Base-by-base conservation (phyloP, 2,329 filamentous ascomycete species). In the Ophiostoma perfectum region DNA sequence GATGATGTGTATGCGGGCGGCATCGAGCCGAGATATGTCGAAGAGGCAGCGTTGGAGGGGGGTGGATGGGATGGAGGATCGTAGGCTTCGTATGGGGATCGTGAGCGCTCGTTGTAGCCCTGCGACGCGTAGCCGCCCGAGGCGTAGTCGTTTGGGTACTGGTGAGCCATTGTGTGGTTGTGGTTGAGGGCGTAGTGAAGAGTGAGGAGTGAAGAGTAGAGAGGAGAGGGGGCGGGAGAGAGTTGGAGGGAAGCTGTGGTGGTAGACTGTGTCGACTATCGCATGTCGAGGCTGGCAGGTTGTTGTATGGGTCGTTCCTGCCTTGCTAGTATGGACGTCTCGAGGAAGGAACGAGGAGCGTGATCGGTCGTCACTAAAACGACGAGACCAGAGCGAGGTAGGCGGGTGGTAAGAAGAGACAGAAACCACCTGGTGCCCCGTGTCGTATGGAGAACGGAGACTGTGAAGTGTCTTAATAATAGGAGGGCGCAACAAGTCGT, bases 131-230 rank as follows among this genome's bases (percentile, higher is more conserved):
- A 68, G 60, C 68, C 68, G 67, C 68, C 68, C 80, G 79, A 65
- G 39, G 45, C 44, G 79, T 76, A 73, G 78, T 77, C 74, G 78
- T 82, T 47, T 76, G 77, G 27, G 76, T 75, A 69, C 73, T 72
- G 49, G 44, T 70, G 38, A 72, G 71, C 18, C 70, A 72, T 60
- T 74, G 74, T 66, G 62, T 38, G 42, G 6, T 14, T 3, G 27
- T 39, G 18, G 42, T 63, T 9, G 65, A 38, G 9, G 47, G 9
- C 14, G 18, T 27, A 27, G 27, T 27, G 14, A n/a, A 12, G 66
- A 65, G 12, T 14, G 4, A 6, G 3, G 16, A 12, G n/a, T 27
- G 45, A 27, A 67, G 42, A 12, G 36, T 55, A 27, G 18, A 36
- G 52, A 58, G 52, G 52, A 6, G 3, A 16, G 11, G 27, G 49